These are phyloP conservation scores for Talaromyces funiculosus DNA, from an alignment of 2,329 filamentous ascomycete genomes.

Conservation along the genomic window DNA sequence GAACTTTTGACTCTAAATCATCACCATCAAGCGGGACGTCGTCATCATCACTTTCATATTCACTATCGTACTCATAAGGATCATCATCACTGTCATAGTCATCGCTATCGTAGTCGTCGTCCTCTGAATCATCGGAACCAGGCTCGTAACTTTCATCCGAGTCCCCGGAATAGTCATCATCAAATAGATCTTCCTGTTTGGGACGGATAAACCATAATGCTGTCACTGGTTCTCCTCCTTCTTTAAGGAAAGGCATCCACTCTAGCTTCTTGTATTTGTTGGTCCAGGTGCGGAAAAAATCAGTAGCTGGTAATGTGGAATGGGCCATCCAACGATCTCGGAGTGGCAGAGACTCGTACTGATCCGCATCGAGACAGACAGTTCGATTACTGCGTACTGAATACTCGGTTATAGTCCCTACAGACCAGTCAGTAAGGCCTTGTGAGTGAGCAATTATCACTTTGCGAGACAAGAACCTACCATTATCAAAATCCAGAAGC, in stretches of 20 bases:
- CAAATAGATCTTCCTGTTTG: not conserved
- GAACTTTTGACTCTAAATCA: not conserved
- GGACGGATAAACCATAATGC: not conserved
- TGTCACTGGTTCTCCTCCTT: not conserved
- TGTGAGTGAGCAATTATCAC: not conserved
- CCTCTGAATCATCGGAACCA: slow-evolving; percentile 4
- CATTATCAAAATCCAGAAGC: slow-evolving; percentile 6
- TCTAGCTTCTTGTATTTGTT: slow-evolving; percentile 3
- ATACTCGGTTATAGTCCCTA: slow-evolving; percentile 12
- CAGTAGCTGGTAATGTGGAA: not conserved
- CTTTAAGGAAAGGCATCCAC: slow-evolving; percentile 9
- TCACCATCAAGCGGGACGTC: not conserved
- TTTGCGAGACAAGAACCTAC: not conserved
- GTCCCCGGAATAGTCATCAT: not conserved
- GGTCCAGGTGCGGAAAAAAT: slow-evolving; percentile 5
- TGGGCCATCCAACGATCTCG: slow-evolving; percentile 13
- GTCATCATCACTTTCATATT: slow-evolving; percentile 11
- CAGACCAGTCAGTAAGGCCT: not conserved
- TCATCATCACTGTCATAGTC: not conserved
- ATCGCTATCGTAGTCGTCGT: slow-evolving; percentile 6
- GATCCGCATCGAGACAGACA: not conserved
- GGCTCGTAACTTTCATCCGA: slow-evolving; percentile 12
- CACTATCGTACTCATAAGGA: slow-evolving; percentile 11
- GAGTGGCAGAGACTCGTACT: slow-evolving; percentile 5
- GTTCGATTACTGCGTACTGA: not conserved